Evolutionary conservation across 306 rosid genomes (phyloP).

Genomic region (Vigna hirtella): DNA sequence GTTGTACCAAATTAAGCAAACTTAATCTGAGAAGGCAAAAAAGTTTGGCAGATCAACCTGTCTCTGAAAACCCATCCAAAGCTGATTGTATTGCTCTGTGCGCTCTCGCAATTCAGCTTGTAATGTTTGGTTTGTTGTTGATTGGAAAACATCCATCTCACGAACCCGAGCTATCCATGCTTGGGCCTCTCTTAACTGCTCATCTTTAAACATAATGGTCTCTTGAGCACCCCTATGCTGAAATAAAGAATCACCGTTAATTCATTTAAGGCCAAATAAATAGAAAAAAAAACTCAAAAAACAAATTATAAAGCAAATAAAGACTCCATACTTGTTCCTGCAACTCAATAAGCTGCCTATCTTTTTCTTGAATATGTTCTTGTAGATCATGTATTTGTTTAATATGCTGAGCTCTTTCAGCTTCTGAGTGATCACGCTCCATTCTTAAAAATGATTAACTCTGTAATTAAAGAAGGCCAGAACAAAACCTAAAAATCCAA

Average conservation of each 20-base stretch:
- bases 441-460: conserved; percentile 65
- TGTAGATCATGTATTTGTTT: conserved; percentile 90
- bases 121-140: conserved; percentile 77
- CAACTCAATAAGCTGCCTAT: conserved; percentile 87
- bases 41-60: conserved; percentile 65
- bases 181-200: conserved; percentile 91
- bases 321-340: conserved; percentile 80
- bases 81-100: conserved; percentile 90
- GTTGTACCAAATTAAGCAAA: neutral
- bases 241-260: conserved; percentile 49
- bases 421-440: conserved; percentile 96
- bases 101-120: conserved; percentile 96
- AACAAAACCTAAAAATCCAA: conserved; percentile 27
- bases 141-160: conserved; percentile 92
- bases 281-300: conserved; percentile 10
- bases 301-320: conserved; percentile 12
- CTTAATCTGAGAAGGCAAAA: neutral
- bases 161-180: conserved; percentile 93
- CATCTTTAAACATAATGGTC: conserved; percentile 83
- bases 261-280: conserved; percentile 19
- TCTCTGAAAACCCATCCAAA: conserved; percentile 94
- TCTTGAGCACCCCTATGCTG: conserved; percentile 98
- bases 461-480: conserved; percentile 3
- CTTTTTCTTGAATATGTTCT: conserved; percentile 94
- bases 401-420: conserved; percentile 92